Conservation (phyloP, 164 flowering plant species). For the Sedum album region DNA sequence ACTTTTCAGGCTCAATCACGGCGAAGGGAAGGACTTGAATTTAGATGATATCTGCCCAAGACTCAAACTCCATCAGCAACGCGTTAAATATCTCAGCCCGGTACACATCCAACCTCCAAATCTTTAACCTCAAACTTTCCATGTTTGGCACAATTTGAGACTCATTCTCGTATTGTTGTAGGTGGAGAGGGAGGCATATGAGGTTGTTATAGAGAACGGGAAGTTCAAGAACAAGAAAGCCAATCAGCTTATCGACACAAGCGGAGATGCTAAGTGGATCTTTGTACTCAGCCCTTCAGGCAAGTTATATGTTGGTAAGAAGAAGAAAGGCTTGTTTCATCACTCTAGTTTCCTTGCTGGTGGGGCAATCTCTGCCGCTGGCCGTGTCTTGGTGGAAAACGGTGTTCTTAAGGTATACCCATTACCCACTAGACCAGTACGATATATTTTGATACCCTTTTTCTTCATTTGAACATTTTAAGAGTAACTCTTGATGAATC, state of each 20-base stretch:
- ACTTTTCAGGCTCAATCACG: background rate
- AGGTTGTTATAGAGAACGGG: background rate
- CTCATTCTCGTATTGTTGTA: background rate
- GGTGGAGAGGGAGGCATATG: slow-evolving; percentile 1
- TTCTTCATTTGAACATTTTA: background rate
- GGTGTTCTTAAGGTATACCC: background rate
- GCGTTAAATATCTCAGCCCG: slow-evolving; percentile 5
- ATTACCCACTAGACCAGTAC: background rate
- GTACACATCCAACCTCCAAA: background rate
- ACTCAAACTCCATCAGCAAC: background rate
- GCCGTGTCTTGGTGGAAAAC: background rate
- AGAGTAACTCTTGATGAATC: background rate
- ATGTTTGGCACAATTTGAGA: background rate
- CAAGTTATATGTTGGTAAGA: background rate
- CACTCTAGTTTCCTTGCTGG: slow-evolving; percentile 7
- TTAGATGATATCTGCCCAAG: background rate
- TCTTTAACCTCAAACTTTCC: background rate
- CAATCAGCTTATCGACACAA: slow-evolving; percentile 1
- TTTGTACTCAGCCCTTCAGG: slow-evolving; percentile 3
- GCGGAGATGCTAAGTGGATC: slow-evolving; percentile 3
- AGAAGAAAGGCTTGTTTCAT: slow-evolving; percentile 5
- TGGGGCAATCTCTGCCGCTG: slow-evolving; percentile 1
- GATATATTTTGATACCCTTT: background rate
- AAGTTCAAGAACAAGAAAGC: background rate
- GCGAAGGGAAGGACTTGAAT: slow-evolving; percentile 7